Evolutionary conservation across 2,329 filamentous ascomycete species (phyloP).

Genomic region (Huntiella abstrusa): DNA sequence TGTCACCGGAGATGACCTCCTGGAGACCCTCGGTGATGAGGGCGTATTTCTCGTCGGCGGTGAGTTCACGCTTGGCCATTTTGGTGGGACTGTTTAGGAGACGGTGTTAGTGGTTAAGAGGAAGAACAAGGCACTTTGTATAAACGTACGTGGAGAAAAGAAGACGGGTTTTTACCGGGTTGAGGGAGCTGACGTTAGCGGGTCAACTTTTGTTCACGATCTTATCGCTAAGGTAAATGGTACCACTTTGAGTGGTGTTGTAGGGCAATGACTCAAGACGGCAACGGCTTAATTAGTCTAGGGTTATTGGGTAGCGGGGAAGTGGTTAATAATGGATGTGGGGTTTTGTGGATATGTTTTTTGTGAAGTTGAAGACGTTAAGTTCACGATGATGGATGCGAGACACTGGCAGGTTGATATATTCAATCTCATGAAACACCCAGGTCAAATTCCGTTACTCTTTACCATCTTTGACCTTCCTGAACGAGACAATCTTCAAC

Average conservation of each 20-base stretch:
- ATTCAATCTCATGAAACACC: too few relatives aligned
- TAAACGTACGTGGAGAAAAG: not conserved
- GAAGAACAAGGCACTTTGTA: not conserved
- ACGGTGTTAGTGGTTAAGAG: not conserved
- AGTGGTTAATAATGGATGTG: not conserved
- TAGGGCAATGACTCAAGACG: not conserved
- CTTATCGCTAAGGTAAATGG: not conserved
- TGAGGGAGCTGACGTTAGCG: too few relatives aligned
- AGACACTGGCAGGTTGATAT: too few relatives aligned
- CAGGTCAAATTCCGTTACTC: too few relatives aligned
- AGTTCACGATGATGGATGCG: too few relatives aligned
- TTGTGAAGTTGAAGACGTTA: too few relatives aligned
- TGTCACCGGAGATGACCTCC: constrained; percentile 69
- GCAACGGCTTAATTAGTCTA: not conserved
- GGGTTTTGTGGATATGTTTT: too few relatives aligned
- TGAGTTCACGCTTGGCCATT: constrained; percentile 18
- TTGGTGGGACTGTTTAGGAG: constrained; percentile 1
- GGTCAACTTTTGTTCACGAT: not conserved
- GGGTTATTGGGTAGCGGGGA: not conserved
- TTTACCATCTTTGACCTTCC: too few relatives aligned
- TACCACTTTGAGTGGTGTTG: not conserved
- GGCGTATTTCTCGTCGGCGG: constrained; percentile 42
- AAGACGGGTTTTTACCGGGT: not conserved
- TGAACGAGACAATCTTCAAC: too few relatives aligned
- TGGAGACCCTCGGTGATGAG: constrained; percentile 67